Evolutionary conservation across 108 stramenopile genomes (phyloP).

Genomic region (Skeletonema marinoi): DNA sequence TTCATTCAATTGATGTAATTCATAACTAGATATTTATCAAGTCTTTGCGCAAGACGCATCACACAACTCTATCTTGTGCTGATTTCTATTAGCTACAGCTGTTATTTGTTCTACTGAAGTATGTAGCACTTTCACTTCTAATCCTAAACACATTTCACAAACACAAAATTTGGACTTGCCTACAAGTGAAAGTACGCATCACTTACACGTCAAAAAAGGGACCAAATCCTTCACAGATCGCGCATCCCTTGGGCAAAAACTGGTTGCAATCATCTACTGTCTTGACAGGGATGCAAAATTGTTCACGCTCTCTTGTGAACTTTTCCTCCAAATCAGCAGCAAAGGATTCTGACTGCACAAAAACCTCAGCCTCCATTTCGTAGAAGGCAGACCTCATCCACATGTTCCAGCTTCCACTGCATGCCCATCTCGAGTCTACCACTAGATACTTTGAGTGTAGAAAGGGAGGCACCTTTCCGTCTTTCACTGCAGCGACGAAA

Average conservation of each 20-base stretch:
- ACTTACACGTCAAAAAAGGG: constrained; percentile 19
- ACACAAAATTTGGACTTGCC: too few species aligned
- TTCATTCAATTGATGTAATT: constrained; percentile 1
- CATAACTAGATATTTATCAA: background rate
- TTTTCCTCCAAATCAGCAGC: constrained; percentile 15
- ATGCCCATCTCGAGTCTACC: constrained; percentile 26
- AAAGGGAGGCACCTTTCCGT: constrained; percentile 20
- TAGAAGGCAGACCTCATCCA: constrained; percentile 30
- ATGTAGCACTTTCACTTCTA: too few species aligned
- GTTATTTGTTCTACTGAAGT: too few species aligned
- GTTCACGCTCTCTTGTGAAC: constrained; percentile 18
- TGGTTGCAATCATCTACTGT: constrained; percentile 23
- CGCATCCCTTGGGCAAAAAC: constrained; percentile 29
- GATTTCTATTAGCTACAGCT: background rate
- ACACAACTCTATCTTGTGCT: background rate
- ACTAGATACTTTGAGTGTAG: constrained; percentile 41
- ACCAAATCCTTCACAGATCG: constrained; percentile 26
- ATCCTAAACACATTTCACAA: background rate
- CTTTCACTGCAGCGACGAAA: constrained; percentile 14
- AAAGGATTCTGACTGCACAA: constrained; percentile 19
- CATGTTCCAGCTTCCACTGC: constrained; percentile 30
- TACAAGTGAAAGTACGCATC: background rate
- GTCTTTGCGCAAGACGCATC: background rate
- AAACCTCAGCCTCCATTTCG: constrained; percentile 32
- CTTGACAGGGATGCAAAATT: constrained; percentile 17